Evolutionary conservation across 2,329 filamentous ascomycete species (phyloP).

Genomic region (Penicillium sp.): DNA sequence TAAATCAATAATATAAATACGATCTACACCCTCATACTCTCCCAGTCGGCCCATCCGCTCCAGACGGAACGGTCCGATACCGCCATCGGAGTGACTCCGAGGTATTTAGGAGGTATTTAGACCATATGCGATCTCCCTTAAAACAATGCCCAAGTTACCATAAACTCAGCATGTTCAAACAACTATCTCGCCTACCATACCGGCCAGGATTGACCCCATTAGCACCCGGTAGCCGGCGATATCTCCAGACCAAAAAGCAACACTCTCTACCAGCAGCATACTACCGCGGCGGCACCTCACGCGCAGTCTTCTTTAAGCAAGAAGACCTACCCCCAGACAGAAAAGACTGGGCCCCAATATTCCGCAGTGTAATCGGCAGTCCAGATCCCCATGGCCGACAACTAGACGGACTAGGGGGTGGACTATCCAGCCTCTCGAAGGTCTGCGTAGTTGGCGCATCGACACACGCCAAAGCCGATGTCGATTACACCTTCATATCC

Average conservation of each 20-base stretch:
- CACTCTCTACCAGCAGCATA: constrained; percentile 54
- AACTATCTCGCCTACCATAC: not conserved
- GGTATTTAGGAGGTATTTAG: not conserved
- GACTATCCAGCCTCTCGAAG: constrained; percentile 68
- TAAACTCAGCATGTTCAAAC: constrained; percentile 5
- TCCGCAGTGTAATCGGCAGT: constrained; percentile 61
- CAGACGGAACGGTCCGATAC: constrained; percentile 4
- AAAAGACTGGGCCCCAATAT: constrained; percentile 54
- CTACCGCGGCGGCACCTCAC: constrained; percentile 69
- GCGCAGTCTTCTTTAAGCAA: constrained; percentile 61
- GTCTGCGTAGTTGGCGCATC: constrained; percentile 64
- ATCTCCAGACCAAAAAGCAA: constrained; percentile 23
- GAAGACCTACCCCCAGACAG: constrained; percentile 52
- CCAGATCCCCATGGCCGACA: constrained; percentile 67
- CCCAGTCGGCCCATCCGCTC: not conserved
- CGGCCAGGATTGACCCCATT: not conserved
- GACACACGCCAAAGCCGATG: constrained; percentile 51
- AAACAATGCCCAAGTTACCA: not conserved
- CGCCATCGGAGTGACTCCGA: constrained; percentile 3
- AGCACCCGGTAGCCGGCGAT: not conserved
- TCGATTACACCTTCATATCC: constrained; percentile 72
- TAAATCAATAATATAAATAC: not conserved
- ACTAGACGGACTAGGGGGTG: constrained; percentile 70
- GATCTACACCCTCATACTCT: not conserved
- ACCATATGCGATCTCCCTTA: not conserved